Percentiles rank a stretch among this genome's conserved stretches.
Conservation (phyloP, 805 yeast species). For the Metahyphopichia silvanorum region DNA sequence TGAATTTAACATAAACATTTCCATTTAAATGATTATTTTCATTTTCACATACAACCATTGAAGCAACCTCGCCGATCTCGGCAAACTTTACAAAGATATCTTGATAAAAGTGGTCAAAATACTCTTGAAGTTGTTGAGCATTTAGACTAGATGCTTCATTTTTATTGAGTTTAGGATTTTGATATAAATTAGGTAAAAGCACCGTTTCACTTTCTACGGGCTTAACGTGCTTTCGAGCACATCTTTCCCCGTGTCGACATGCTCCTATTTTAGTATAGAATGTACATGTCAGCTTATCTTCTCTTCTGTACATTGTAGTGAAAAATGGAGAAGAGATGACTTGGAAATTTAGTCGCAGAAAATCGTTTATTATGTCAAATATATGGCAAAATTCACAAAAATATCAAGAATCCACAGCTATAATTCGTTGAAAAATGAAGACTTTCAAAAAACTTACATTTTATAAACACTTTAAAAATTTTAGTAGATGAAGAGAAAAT, state of each 20-base stretch:
- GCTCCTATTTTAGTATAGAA: constrained; percentile 86
- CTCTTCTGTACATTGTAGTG: too few relatives aligned
- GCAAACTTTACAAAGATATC: constrained; percentile 69
- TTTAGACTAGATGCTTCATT: constrained; percentile 26
- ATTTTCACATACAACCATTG: constrained; percentile 77
- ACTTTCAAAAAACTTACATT: too few relatives aligned
- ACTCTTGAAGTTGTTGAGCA: constrained; percentile 37
- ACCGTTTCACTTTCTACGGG: constrained; percentile 68
- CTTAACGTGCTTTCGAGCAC: constrained; percentile 68
- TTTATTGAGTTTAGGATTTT: constrained; percentile 50
- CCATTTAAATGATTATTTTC: constrained; percentile 81
- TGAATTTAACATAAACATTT: constrained; percentile 72
- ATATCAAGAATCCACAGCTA: too few relatives aligned
- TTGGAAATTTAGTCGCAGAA: too few relatives aligned
- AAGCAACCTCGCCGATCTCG: constrained; percentile 49
- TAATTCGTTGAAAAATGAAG: too few relatives aligned
- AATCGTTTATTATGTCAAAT: too few relatives aligned
- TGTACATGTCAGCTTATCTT: constrained; percentile 28
- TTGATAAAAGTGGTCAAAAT: constrained; percentile 61
- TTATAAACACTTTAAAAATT: too few relatives aligned
- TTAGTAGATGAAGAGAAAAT: too few relatives aligned
- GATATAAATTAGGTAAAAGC: constrained; percentile 60
- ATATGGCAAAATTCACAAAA: too few relatives aligned
- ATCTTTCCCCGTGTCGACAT: constrained; percentile 87
- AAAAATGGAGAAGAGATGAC: too few relatives aligned